Evolutionary conservation across 306 rosid species (phyloP).

Genomic region (Cajanus cajan): DNA sequence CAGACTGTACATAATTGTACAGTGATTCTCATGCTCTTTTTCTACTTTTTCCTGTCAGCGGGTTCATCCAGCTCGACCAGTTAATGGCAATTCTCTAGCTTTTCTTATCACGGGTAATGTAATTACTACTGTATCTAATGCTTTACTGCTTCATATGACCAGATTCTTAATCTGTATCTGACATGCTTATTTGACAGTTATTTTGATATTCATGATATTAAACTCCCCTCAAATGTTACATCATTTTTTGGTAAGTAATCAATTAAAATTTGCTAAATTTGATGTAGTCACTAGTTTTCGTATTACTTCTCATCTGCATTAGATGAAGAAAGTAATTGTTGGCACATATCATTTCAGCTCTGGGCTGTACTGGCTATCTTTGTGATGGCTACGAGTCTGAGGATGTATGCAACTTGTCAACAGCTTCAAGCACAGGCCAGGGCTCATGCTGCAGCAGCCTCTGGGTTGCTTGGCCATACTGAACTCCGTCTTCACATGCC

Average conservation of each 20-base stretch:
- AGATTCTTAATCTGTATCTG: conserved; percentile 10
- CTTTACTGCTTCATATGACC: conserved; percentile 15
- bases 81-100: conserved; percentile 59
- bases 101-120: conserved; percentile 79
- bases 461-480: conserved; percentile 82
- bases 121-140: conserved; percentile 2
- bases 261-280: not conserved
- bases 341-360: conserved; percentile 44
- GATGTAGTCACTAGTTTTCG: not conserved
- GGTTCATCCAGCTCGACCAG: conserved; percentile 39
- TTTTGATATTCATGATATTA: conserved; percentile 50
- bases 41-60: conserved; percentile 25
- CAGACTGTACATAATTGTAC: conserved; percentile 1
- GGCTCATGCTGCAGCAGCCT: conserved; percentile 82
- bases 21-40: conserved; percentile 6
- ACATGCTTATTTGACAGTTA: conserved; percentile 45
- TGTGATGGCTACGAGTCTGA: conserved; percentile 42
- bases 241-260: conserved; percentile 63
- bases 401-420: conserved; percentile 79
- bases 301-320: conserved; percentile 13
- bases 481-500: conserved; percentile 82
- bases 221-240: conserved; percentile 83
- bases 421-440: conserved; percentile 94
- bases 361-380: conserved; percentile 86
- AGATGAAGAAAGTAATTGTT: not conserved